Conservation (phyloP, 345 rosid genomes). For the Populus nigra region DNA sequence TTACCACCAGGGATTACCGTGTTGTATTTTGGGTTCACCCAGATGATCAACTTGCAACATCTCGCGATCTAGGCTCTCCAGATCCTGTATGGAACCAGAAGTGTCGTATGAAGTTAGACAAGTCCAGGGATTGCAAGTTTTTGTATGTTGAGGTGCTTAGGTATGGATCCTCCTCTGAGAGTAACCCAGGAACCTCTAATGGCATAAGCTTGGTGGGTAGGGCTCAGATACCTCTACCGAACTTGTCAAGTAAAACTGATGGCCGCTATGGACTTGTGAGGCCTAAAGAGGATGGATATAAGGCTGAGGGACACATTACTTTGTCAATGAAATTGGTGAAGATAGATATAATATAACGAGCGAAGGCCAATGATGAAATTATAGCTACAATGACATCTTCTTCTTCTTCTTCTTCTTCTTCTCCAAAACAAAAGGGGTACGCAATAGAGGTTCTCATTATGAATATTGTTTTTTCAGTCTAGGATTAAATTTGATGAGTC, state of each 20-base stretch:
- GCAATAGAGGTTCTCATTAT: background rate
- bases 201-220: conserved; percentile 7
- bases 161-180: background rate
- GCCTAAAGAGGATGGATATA: background rate
- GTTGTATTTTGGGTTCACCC: conserved; percentile 2
- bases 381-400: background rate
- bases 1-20: background rate
- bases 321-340: background rate
- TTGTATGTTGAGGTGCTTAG: conserved; percentile 10
- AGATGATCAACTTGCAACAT: background rate
- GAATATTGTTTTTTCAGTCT: background rate
- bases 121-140: background rate
- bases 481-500: background rate
- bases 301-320: background rate
- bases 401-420: background rate
- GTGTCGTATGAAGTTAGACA: background rate
- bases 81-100: conserved; percentile 1
- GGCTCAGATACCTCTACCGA: conserved; percentile 8
- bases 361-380: too few relatives aligned
- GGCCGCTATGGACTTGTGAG: conserved; percentile 16
- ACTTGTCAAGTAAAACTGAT: too few relatives aligned
- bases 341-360: background rate
- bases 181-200: conserved; percentile 7
- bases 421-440: background rate
- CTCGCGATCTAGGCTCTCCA: background rate